Evolutionary conservation across 441 rosid genomes (phyloP), one percentile per base, ranked within the genome.

Genomic region (Populus hybrid): DNA sequence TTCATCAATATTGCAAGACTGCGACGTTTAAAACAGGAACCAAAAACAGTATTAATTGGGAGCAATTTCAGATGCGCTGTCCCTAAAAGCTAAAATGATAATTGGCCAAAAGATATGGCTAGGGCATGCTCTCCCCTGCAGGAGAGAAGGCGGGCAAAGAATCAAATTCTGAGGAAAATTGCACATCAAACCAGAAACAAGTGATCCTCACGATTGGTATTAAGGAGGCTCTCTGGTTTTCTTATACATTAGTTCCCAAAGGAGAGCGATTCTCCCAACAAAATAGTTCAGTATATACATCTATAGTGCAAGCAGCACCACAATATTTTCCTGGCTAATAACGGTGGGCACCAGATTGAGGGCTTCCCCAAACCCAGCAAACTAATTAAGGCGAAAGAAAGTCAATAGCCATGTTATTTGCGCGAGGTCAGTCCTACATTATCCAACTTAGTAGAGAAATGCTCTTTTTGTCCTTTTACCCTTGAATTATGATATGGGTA

Each of bases 1-100:
- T 87, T 90, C 98, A 38, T 89, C 89, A 73, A 93, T 89, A 85
- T 85, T 92, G 83, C 97, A 92, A 10, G 94, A 89, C 99, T 94
- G 78, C 65, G 76, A 28, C 2, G 29, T 78, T 28, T 66, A 69
- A 40, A 72, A 76, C 61, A 64, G 29, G 23, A 73, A 7, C 23
- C 7, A 45, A 61, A 83, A 77, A 61, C 68, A 7, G 65, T 21
- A 53, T 64, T 65, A 45, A 40, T 45, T 64, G n/a, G 38, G 66
- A n/a, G 24, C n/a, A 35, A 6, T 40, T 4, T 33, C 23, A 10
- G 28, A 31, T 21, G 26, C 65, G 1, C 36, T 9, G 14, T 40
- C 42, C 21, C 38, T 28, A 20, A 20, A 38, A 6, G 61, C 36
- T 11, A 40, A n/a, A 35, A 2, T 16, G 11, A 68, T 29, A 68